These are phyloP conservation scores for Athelia sp. DNA, from an alignment of 1,284 basidiomycete genomes.

Conservation along the genomic window DNA sequence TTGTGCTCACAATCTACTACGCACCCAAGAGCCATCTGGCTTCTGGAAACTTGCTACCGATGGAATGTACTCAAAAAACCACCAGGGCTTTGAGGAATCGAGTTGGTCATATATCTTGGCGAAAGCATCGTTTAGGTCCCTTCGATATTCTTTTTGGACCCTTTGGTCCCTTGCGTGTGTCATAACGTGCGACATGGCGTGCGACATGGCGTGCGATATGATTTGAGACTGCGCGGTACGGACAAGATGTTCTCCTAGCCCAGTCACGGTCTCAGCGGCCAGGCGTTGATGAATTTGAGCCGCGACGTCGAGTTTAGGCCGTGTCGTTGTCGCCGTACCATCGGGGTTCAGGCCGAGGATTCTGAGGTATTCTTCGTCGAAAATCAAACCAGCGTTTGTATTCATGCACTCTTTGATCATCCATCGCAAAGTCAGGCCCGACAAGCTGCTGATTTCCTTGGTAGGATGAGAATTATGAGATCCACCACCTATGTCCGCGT, in stretches of 20 bases:
- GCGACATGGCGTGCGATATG: too few relatives aligned
- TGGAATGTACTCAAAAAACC: not conserved
- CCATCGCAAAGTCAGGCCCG: not conserved
- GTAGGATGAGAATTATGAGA: too few relatives aligned
- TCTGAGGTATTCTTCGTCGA: not conserved
- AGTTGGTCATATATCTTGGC: not conserved
- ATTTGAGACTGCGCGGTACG: too few relatives aligned
- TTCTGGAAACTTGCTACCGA: not conserved
- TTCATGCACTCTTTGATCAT: not conserved
- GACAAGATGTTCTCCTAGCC: too few relatives aligned
- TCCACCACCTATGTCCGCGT: not conserved
- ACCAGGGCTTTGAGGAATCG: not conserved
- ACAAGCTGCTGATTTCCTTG: not conserved
- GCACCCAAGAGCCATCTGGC: not conserved
- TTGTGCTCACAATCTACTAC: not conserved
- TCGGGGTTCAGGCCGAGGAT: too few relatives aligned
- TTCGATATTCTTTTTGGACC: too few relatives aligned
- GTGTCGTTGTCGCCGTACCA: not conserved
- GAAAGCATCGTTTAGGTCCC: too few relatives aligned
- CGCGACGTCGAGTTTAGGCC: not conserved
- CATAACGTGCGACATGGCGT: not conserved
- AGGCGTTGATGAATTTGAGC: not conserved
- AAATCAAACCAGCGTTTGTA: not conserved
- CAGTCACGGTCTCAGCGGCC: too few relatives aligned
- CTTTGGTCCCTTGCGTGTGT: not conserved